Evolutionary conservation across 441 rosid genomes (phyloP), one percentile per base, ranked within the genome.

Genomic region (Hura crepitans): DNA sequence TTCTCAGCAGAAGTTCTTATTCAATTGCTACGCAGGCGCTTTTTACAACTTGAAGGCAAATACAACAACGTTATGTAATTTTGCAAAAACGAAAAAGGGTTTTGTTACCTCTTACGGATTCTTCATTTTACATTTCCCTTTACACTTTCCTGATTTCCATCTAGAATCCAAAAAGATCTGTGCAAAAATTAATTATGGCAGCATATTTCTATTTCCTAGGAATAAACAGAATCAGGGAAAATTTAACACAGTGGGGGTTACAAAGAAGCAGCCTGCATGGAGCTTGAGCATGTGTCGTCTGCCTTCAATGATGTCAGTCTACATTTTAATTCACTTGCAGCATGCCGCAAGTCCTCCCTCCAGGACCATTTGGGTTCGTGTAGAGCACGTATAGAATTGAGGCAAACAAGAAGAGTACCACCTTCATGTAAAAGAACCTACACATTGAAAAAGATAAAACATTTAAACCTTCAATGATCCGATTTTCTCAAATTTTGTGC

Each of bases 371-470:
- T 70, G 6, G 98, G 93, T 39, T 90, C 85, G 64, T 85, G 90
- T 5, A 90, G 85, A 33, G 85, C 92, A 0, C 93, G 93, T 18
- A 90, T 61, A 1, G 93, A 89, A 75, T 90, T 90, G 55, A 89
- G 90, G 76, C 98, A 89, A 70, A 90, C 96, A 7, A 90, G 86
- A 58, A 92, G 90, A 25, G 98, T 89, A 25, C 95, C 98, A 0
- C 98, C 96, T 83, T 92, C 97, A 22, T 92, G 96, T 78, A 90
- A 68, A 71, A 92, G 93, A 69, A 92, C 96, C 97, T 92, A 86
- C 66, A 75, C 30, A 56, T 70, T 35, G 54, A 62, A 27, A 27
- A 60, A 25, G 8, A n/a, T n/a, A n/a, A n/a, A n/a, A n/a, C n/a
- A n/a, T n/a, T n/a, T n/a, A n/a, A n/a, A n/a, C n/a, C n/a, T n/a